Base-by-base conservation (phyloP, 768 basidiomycete genomes). In the Lyophyllum atratum region DNA sequence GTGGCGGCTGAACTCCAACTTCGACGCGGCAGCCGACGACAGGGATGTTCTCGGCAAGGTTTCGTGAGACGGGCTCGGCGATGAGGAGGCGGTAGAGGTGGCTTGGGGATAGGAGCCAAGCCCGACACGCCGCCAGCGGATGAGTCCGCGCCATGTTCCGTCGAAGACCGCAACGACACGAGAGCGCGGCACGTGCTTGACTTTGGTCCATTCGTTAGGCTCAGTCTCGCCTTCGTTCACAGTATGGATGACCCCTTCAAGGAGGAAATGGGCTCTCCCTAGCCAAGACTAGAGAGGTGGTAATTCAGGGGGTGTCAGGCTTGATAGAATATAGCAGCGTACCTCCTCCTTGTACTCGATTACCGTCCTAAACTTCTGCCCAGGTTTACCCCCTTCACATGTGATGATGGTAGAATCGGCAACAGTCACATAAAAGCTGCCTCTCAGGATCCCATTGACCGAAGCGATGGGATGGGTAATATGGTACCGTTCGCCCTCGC, bases 331-430 rank as follows among this genome's bases (percentile, higher is more conserved):
- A 40, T 11, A 31, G 22, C 48, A 40, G 67, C 86, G 43, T 57
- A 92, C 92, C 85, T 99, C 95, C 68, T 99, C 97, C 74, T 94
- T 95, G 76, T 96, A 98, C 66, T 95, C 93, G 55, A 97, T 84
- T 62, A 98, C 80, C 3, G 93, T 81, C 58, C 95, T 81, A 64
- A 91, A 85, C 66, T 81, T 83, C 59, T 81, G 75, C 33, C 79
- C 81, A 14, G 79, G 77, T 56, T 80, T 82, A 2, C 86, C 86
- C 5, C 91, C 89, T 19, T 79, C 79, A 70, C 92, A 94, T 29
- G 92, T 94, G 63, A 96, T 84, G 50, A 90, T 84, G 7, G 86
- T 88, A 42, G 86, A 84, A 55, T 94, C 93, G 40, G 81, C 75
- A 44, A 97, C 84, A 0, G 94, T 97, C 45, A 93, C 84, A 66